A percentile compares a stretch with the other conserved stretches of the same genome.
These are phyloP conservation scores for Cladophialophora carrionii DNA, from an alignment of 2,329 filamentous ascomycete species.

Conservation along the genomic window DNA sequence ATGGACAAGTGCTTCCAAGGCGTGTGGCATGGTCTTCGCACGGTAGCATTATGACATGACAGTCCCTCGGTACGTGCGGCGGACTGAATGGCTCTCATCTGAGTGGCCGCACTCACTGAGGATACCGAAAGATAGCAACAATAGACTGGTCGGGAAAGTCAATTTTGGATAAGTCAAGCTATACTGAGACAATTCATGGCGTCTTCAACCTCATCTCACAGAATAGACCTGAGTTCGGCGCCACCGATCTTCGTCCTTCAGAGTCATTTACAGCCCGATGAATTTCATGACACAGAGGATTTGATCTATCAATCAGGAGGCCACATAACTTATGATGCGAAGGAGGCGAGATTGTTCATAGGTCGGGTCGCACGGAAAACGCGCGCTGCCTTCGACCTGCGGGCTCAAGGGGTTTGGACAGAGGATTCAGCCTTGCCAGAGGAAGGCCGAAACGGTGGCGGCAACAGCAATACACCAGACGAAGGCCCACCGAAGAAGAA, in stretches of 20 bases:
- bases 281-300: constrained; percentile 67
- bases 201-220: not conserved
- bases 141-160: not conserved
- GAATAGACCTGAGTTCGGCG: constrained; percentile 37
- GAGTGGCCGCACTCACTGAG: not conserved
- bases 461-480: not conserved
- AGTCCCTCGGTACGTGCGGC: not conserved
- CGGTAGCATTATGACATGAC: not conserved
- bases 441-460: not conserved
- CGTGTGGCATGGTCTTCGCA: not conserved
- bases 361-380: constrained; percentile 71
- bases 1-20: not conserved
- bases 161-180: not conserved
- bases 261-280: constrained; percentile 67
- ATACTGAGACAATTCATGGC: not conserved
- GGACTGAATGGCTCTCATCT: not conserved
- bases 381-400: constrained; percentile 76
- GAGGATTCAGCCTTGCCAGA: constrained; percentile 41
- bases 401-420: constrained; percentile 64
- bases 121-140: not conserved
- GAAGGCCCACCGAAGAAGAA: constrained; percentile 26
- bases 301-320: constrained; percentile 60
- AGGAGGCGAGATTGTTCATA: constrained; percentile 73
- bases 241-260: constrained; percentile 75
- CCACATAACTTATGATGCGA: constrained; percentile 69